Percentiles rank a stretch among this genome's conserved stretches.
phyloP scores from a whole-genome alignment of 1,139 yeast species.

The Yamadazyma trypodendri region DNA sequence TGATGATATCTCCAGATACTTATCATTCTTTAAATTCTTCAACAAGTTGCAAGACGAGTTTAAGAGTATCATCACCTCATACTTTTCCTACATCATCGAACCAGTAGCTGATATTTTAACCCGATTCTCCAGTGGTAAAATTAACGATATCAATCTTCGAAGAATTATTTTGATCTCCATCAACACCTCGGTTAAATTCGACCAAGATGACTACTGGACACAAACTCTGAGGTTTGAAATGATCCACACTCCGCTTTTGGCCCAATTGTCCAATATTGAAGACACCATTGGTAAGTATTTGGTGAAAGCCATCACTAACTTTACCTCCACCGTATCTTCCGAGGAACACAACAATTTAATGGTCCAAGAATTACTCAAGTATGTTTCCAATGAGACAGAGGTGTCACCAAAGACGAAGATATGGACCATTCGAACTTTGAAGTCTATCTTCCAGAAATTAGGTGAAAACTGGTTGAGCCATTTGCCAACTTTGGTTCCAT shows the following conservation, averaged over 20 bases:
- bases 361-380: conserved; percentile 38
- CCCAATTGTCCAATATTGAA: conserved; percentile 67
- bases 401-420: conserved; percentile 50
- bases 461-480: conserved; percentile 93
- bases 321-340: conserved; percentile 71
- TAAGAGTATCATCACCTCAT: conserved; percentile 83
- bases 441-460: conserved; percentile 80
- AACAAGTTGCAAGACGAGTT: conserved; percentile 79
- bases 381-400: conserved; percentile 36
- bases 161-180: conserved; percentile 72
- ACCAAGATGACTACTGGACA: conserved; percentile 94
- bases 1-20: conserved; percentile 51
- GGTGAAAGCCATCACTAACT: conserved; percentile 74
- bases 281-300: conserved; percentile 71
- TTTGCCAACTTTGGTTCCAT: conserved; percentile 92
- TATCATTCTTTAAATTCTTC: conserved; percentile 84
- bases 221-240: conserved; percentile 80
- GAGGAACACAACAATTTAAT: conserved; percentile 73
- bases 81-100: conserved; percentile 82
- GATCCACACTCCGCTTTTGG: conserved; percentile 59
- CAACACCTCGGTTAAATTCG: conserved; percentile 78
- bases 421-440: conserved; percentile 81
- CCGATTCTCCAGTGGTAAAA: conserved; percentile 41
- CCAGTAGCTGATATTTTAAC: conserved; percentile 57
- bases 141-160: conserved; percentile 58